Conservation (phyloP, 78 protist species). For the Chrysochromulina parva region DNA sequence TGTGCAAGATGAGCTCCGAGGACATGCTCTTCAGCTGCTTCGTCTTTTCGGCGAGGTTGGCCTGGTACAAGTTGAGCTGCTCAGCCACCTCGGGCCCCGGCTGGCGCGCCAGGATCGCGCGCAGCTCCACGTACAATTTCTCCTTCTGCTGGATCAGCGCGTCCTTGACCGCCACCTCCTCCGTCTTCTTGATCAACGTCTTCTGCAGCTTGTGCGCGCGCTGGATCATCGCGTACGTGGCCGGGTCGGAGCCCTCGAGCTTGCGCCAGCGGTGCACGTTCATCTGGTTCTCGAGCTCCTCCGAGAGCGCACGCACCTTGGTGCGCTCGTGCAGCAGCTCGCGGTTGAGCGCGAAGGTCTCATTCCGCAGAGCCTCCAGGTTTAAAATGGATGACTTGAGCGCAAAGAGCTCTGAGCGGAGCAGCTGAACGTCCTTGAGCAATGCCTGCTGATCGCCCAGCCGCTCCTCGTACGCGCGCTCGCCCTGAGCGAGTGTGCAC, state of each 20-base stretch:
- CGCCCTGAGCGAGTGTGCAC: constrained; percentile 84
- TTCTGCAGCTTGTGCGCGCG: constrained; percentile 85
- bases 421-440: constrained; percentile 24
- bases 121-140: constrained; percentile 79
- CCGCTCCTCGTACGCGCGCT: constrained; percentile 69
- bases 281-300: constrained; percentile 93
- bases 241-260: constrained; percentile 36
- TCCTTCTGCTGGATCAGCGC: constrained; percentile 83
- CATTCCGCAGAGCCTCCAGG: constrained; percentile 47
- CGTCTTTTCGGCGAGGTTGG: constrained; percentile 61
- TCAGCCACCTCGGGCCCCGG: constrained; percentile 83
- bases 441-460: constrained; percentile 74
- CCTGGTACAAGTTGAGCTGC: constrained; percentile 65
- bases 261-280: constrained; percentile 82
- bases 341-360: constrained; percentile 64
- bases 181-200: constrained; percentile 83
- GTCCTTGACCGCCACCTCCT: constrained; percentile 81
- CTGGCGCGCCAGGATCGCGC: constrained; percentile 79
- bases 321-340: constrained; percentile 81
- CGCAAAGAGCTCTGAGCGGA: constrained; percentile 44
- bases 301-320: constrained; percentile 74
- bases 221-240: constrained; percentile 64
- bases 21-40: constrained; percentile 57
- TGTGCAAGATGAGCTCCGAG: constrained; percentile 66
- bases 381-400: constrained; percentile 20